Percentiles rank a stretch among this genome's conserved stretches.
Evolutionary conservation across 192 early-diverging fungal species (phyloP).

Genomic region (Coemansia sp.): DNA sequence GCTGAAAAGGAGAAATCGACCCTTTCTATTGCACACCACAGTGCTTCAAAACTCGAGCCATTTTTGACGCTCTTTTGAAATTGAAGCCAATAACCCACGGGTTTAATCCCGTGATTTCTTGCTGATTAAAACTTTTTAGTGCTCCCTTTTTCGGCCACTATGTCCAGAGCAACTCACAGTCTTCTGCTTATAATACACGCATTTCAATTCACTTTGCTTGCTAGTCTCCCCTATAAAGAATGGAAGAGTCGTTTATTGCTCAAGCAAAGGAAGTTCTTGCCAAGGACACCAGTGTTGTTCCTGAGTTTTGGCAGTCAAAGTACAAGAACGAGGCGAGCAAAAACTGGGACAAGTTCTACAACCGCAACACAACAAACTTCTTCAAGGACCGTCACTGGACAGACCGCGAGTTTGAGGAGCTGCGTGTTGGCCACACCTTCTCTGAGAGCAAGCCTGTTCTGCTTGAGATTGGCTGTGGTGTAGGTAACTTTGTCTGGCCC

Average conservation of each 20-base stretch:
- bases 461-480: constrained; percentile 96
- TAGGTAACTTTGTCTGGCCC: constrained; percentile 95
- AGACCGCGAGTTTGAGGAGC: constrained; percentile 88
- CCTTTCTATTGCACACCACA: background rate
- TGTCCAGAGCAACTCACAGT: no score
- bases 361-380: constrained; percentile 83
- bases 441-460: constrained; percentile 44
- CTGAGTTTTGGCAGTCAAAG: constrained; percentile 75
- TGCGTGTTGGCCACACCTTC: constrained; percentile 49
- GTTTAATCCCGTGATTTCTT: background rate
- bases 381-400: constrained; percentile 99
- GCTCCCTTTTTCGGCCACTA: background rate
- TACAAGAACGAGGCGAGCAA: constrained; percentile 74
- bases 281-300: constrained; percentile 61
- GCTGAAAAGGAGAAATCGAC: constrained; percentile 16
- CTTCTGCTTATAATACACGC: background rate
- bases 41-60: background rate
- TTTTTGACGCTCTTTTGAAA: background rate
- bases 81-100: background rate
- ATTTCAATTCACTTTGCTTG: background rate
- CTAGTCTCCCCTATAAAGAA: constrained; percentile 5
- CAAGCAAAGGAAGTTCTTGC: constrained; percentile 58
- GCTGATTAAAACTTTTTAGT: background rate
- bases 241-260: constrained; percentile 56
- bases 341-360: constrained; percentile 83